Conservation (phyloP, 1,284 basidiomycete species). For the Marasmius oreades region DNA sequence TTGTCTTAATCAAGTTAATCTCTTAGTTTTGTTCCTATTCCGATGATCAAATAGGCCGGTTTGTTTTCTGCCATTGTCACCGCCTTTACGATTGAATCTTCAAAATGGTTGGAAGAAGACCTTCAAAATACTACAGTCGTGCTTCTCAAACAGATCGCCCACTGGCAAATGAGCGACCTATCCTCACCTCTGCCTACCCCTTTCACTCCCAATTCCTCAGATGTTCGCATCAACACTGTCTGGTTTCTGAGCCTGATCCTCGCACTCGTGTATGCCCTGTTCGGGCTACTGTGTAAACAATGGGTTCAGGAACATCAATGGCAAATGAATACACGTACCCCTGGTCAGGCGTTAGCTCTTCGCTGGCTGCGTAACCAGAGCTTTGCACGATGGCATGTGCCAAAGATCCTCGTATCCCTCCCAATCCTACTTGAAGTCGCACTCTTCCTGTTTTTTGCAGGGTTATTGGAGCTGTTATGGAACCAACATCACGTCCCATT, state of each 20-base stretch:
- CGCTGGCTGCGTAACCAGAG: background rate
- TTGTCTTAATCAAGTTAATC: no score
- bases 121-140: background rate
- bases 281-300: constrained; percentile 12
- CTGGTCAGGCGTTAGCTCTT: background rate
- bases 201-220: background rate
- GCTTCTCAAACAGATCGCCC: constrained; percentile 1
- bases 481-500: background rate
- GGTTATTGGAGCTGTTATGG: constrained; percentile 6
- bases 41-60: background rate
- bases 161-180: background rate
- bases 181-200: background rate
- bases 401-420: background rate
- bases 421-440: constrained; percentile 4
- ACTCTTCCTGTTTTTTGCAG: constrained; percentile 5
- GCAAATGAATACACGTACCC: background rate
- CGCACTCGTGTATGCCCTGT: constrained; percentile 3
- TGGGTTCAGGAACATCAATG: constrained; percentile 11
- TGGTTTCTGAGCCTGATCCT: constrained; percentile 11
- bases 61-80: constrained; percentile 8
- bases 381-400: background rate
- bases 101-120: constrained; percentile 3
- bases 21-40: no score
- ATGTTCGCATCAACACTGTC: constrained; percentile 1
- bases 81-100: constrained; percentile 6